Base-by-base conservation (phyloP, 257 asterid genomes). In the Solanum lycopersicoides region DNA sequence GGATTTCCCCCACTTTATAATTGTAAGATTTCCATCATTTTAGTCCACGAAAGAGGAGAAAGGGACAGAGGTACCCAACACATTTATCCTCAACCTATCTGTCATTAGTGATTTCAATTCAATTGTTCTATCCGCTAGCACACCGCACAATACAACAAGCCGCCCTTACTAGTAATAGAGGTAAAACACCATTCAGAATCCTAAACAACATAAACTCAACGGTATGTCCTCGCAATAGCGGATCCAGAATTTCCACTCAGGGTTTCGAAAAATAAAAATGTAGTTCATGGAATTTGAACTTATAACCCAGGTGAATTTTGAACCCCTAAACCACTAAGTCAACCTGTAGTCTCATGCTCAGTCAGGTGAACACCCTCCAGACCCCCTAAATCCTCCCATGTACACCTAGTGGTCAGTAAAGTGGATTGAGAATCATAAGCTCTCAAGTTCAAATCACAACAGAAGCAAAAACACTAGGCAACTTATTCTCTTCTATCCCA, bases 41-140 rank as follows among this genome's bases (percentile, higher is more conserved):
- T 72, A 72, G 45, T 35, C 45, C 79, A 34, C 1, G 3, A 15
- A 72, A 41, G 12, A 75, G 87, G 56, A 56, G 77, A 50, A 11
- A 16, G 12, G 77, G 59, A 34, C 65, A 30, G 68, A 86, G 30
- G 84, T 3, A 86, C 9, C 44, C n/a, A 75, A 86, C 85, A 74
- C 60, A 74, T 56, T 86, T 86, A 53, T 53, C 75, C 84, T 86
- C 88, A 75, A 86, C 60, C 75, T 86, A 86, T 86, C 60, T 63
- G 21, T 50, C 82, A 34, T 53, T 50, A 23, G 85, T 12, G 59
- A 86, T 73, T 34, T 86, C 77, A 56, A 59, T 73, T 72, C 7
- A 2, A 44, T 16, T 86, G 23, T 45, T 39, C 71, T 47, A 86
- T 47, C 16, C 44, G 30, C 44, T 18, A 47, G 68, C n/a, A 47